These are phyloP conservation scores for Chaetoceros muelleri DNA, from an alignment of 108 stramenopile genomes.

Conservation along the genomic window DNA sequence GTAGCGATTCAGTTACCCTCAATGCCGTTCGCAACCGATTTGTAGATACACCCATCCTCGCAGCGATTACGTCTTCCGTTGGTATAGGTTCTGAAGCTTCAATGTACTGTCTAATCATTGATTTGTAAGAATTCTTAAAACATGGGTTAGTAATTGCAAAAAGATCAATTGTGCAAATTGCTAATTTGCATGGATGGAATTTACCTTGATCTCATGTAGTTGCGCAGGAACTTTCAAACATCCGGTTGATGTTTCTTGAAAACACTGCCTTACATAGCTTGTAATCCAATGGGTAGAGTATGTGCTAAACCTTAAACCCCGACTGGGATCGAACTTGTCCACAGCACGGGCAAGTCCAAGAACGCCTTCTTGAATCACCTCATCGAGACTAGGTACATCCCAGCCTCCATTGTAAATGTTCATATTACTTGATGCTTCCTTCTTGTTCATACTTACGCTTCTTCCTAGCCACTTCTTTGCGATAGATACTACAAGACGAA, in stretches of 20 bases:
- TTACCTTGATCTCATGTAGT: slow-evolving; percentile 38
- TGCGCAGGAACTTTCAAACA: slow-evolving; percentile 46
- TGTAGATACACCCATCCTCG: slow-evolving; percentile 30
- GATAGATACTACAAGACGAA: slow-evolving; percentile 57
- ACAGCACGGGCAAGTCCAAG: slow-evolving; percentile 66
- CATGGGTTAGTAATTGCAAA: not conserved
- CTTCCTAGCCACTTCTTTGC: slow-evolving; percentile 44
- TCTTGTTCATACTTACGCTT: not conserved
- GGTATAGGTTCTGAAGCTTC: slow-evolving; percentile 17
- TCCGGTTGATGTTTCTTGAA: slow-evolving; percentile 43
- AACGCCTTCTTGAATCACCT: slow-evolving; percentile 79
- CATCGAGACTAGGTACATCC: slow-evolving; percentile 57
- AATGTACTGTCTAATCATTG: slow-evolving; percentile 32
- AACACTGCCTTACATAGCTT: slow-evolving; percentile 48
- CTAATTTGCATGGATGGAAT: not conserved
- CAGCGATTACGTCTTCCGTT: slow-evolving; percentile 31
- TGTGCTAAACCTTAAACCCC: slow-evolving; percentile 61
- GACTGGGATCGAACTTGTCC: slow-evolving; percentile 60
- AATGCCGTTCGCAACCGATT: slow-evolving; percentile 43
- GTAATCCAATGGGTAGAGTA: slow-evolving; percentile 84
- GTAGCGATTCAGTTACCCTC: slow-evolving; percentile 24
- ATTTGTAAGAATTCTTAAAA: slow-evolving; percentile 33
- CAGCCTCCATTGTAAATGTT: slow-evolving; percentile 36
- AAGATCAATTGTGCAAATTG: not conserved
- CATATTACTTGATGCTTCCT: slow-evolving; percentile 2